Base-by-base conservation (phyloP, 371 early-diverging fungal species). In the Mortierella sp. region DNA sequence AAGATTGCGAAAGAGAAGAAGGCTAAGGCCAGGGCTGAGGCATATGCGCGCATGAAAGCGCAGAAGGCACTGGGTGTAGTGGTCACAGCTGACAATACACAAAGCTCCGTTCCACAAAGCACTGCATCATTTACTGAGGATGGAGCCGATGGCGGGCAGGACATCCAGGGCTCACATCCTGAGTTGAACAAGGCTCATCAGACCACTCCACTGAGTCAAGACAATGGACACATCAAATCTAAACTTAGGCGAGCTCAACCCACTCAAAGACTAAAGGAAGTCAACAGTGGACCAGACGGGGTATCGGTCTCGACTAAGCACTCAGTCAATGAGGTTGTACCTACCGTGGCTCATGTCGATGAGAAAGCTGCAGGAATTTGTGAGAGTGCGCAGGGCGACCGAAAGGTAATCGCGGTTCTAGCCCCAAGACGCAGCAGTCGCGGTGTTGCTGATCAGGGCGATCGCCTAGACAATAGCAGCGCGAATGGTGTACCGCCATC, bases 21-120 rank as follows among this genome's bases (percentile, higher is more conserved):
- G 52, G 43, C 24, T 10, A 77, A 72, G 53, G 66, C 65, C 11
- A 64, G 73, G 8, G 65, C 62, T 7, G 69, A 69, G 32, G 21
- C 62, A 7, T 73, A 73, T n/a, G 58, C 63, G 4, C 57, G 43
- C 36, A 19, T 36, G 4, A 67, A 73, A 57, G 67, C 63, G 7
- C 11, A 61, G 57, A 67, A 63, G 57, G 63, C 58, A 10, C 24
- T 22, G 38, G 60, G 32, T 24, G 28, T 19, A 36, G 36, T 21
- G 7, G 22, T 43, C 19, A 33, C 36, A n/a, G 48, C n/a, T 16
- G 58, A 24, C 16, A 21, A 10, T 19, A 63, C 52, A 0, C 43
- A 58, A 32, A 41, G 40, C 24, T 28, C 53, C 19, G 38, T 32
- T 10, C 33, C 38, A 11, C 43, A 47, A 36, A 45, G 45, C 52